These are phyloP conservation scores for Kwoniella sp. DNA, from an alignment of 768 basidiomycete species.

Conservation along the genomic window DNA sequence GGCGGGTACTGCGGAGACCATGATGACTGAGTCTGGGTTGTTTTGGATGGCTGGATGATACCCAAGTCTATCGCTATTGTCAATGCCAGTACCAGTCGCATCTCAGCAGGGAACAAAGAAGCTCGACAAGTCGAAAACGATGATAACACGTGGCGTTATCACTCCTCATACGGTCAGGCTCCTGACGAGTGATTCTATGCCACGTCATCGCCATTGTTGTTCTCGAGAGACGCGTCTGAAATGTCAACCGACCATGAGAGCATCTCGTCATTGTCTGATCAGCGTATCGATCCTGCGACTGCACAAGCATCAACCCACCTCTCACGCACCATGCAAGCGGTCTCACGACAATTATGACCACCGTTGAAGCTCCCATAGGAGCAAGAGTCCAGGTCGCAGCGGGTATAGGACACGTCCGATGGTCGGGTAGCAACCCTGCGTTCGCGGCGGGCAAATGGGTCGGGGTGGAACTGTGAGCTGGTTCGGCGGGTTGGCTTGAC, in stretches of 20 bases:
- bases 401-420: slow-evolving; percentile 80
- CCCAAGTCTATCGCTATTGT: no score
- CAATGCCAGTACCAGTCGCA: no score
- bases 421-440: slow-evolving; percentile 68
- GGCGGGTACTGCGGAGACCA: slow-evolving; percentile 27
- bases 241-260: no score
- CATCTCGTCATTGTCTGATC: no score
- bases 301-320: background rate
- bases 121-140: slow-evolving; percentile 11
- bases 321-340: no score
- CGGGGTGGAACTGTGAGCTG: slow-evolving; percentile 72
- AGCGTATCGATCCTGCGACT: no score
- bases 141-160: slow-evolving; percentile 13
- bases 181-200: background rate
- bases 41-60: no score
- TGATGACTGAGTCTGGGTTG: background rate
- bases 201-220: slow-evolving; percentile 1
- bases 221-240: slow-evolving; percentile 5
- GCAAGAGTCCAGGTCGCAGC: slow-evolving; percentile 73
- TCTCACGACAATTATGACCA: no score
- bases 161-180: no score
- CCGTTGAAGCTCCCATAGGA: slow-evolving; percentile 55
- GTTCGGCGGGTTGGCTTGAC: slow-evolving; percentile 27
- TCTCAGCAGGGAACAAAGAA: background rate
- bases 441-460: slow-evolving; percentile 92